phyloP scores from a whole-genome alignment of 129 eudicot genomes.

The Escallonia rubra region DNA sequence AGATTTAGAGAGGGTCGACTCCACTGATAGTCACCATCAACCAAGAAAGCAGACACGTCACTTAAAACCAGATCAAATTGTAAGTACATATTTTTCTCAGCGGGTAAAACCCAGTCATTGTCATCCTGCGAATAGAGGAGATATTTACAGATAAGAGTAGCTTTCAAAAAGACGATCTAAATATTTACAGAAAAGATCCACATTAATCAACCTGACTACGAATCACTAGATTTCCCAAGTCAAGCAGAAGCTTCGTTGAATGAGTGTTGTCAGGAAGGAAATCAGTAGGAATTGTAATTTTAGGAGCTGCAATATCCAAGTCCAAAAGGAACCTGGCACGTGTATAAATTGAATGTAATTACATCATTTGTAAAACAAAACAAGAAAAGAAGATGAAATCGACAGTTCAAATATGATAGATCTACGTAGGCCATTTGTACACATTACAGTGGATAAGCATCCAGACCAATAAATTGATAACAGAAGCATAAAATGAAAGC shows the following conservation, averaged over 20 bases:
- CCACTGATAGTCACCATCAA: conserved; percentile 92
- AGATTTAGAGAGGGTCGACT: conserved; percentile 38
- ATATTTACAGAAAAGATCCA: conserved; percentile 4
- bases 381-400: conserved; percentile 8
- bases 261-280: conserved; percentile 74
- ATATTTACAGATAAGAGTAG: conserved; percentile 4
- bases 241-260: conserved; percentile 89
- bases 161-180: not conserved
- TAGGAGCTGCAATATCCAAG: conserved; percentile 98
- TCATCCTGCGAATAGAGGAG: conserved; percentile 50
- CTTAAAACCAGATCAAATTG: conserved; percentile 83
- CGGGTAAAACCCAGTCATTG: conserved; percentile 37
- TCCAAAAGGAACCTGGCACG: conserved; percentile 79
- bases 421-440: not conserved
- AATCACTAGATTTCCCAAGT: conserved; percentile 84
- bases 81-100: conserved; percentile 52
- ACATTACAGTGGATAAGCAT: not conserved
- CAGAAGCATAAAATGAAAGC: no score
- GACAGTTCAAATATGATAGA: not conserved
- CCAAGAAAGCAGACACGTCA: conserved; percentile 90
- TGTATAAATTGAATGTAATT: conserved; percentile 9
- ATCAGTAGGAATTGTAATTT: conserved; percentile 86
- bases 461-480: not conserved
- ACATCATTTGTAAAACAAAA: not conserved
- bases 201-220: conserved; percentile 62